phyloP scores from a whole-genome alignment of 2,329 filamentous ascomycete genomes.

The Decorospora gaudefroyi region DNA sequence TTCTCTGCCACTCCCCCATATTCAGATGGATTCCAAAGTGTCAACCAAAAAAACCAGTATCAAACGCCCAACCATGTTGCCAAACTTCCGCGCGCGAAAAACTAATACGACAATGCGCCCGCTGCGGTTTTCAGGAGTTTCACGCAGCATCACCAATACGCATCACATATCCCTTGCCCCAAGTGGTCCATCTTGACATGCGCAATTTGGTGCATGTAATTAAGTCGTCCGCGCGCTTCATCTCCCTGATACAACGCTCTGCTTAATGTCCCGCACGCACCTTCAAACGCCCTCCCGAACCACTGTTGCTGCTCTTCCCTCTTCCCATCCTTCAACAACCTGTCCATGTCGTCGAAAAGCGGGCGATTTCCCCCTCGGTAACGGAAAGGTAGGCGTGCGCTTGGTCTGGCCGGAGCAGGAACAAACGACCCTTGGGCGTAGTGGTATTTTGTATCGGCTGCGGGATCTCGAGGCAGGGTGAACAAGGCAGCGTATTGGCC shows the following conservation, averaged over 20 bases:
- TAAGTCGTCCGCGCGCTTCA: conserved; percentile 51
- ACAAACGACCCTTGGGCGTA: conserved; percentile 38
- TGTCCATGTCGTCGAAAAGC: conserved; percentile 27
- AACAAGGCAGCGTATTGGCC: conserved; percentile 41
- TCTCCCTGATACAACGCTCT: conserved; percentile 45
- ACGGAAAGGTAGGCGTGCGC: conserved; percentile 29
- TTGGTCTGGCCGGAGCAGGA: too few species aligned
- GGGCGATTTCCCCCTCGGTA: conserved; percentile 26
- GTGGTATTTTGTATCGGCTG: conserved; percentile 26
- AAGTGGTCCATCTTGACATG: conserved; percentile 47
- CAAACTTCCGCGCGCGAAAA: too few species aligned
- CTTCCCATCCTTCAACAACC: conserved; percentile 15
- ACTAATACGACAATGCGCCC: too few species aligned
- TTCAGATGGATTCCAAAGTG: too few species aligned
- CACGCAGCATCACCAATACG: conserved; percentile 50
- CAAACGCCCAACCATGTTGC: too few species aligned
- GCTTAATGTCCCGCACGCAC: conserved; percentile 48
- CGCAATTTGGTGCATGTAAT: conserved; percentile 52
- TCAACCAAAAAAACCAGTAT: too few species aligned
- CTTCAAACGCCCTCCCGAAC: conserved; percentile 37
- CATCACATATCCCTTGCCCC: conserved; percentile 42
- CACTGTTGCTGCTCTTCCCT: conserved; percentile 31
- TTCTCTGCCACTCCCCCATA: too few species aligned
- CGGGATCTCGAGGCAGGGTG: conserved; percentile 30
- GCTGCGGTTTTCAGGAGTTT: too few species aligned